Evolutionary conservation across 2,329 filamentous ascomycete species (phyloP).

Genomic region (Trichoderma brevicompactum): DNA sequence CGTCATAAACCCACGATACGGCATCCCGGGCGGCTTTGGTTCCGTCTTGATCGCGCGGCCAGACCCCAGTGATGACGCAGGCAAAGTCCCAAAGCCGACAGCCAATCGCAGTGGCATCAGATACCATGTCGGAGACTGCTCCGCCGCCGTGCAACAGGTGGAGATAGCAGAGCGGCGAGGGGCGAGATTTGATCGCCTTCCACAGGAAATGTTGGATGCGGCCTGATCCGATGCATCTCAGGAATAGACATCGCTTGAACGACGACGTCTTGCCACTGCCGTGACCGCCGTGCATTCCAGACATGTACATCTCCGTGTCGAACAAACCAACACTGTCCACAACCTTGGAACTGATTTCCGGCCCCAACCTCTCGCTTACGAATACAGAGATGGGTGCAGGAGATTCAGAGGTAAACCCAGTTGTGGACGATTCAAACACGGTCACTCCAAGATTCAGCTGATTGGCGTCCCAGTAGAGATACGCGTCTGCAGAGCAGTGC

Average conservation of each 20-base stretch:
- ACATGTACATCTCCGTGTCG: slow-evolving; percentile 64
- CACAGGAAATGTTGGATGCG: too few relatives aligned
- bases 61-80: slow-evolving; percentile 66
- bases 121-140: slow-evolving; percentile 49
- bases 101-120: slow-evolving; percentile 60
- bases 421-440: slow-evolving; percentile 48
- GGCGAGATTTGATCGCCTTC: slow-evolving; percentile 54
- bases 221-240: slow-evolving; percentile 56
- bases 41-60: slow-evolving; percentile 58
- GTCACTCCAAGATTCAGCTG: slow-evolving; percentile 58
- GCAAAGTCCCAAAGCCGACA: slow-evolving; percentile 68
- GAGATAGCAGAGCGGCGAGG: slow-evolving; percentile 61
- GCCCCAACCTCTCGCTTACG: slow-evolving; percentile 40
- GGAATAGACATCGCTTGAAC: slow-evolving; percentile 67
- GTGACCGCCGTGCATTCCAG: slow-evolving; percentile 62
- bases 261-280: slow-evolving; percentile 62
- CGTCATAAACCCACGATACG: slow-evolving; percentile 61
- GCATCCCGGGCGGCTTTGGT: slow-evolving; percentile 45
- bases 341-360: slow-evolving; percentile 38
- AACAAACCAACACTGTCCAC: slow-evolving; percentile 59
- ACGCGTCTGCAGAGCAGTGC: slow-evolving; percentile 57
- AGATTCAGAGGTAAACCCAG: slow-evolving; percentile 27
- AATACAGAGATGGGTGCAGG: slow-evolving; percentile 19
- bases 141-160: slow-evolving; percentile 65
- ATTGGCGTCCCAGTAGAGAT: slow-evolving; percentile 55